Percentiles rank a stretch among this genome's conserved stretches.
phyloP scores from a whole-genome alignment of 495 filamentous ascomycete genomes.

The Penicillium longicatenatum region DNA sequence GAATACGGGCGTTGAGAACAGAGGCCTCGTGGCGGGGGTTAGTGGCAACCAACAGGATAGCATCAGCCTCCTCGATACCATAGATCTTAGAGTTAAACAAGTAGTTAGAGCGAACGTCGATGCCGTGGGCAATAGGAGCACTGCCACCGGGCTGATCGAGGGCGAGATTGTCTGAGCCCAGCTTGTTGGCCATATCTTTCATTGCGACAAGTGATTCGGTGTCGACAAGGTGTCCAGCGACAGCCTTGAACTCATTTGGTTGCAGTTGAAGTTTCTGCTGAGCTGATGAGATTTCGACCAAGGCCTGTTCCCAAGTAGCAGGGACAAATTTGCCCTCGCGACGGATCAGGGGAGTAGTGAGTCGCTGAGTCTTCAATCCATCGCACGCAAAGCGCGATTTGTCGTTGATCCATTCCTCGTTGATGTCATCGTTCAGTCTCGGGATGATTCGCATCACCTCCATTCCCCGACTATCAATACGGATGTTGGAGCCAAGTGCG shows the following conservation, averaged over 20 bases:
- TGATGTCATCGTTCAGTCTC: constrained; percentile 93
- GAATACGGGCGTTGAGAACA: constrained; percentile 90
- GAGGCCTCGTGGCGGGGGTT: constrained; percentile 95
- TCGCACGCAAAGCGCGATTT: constrained; percentile 97
- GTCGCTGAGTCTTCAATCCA: constrained; percentile 90
- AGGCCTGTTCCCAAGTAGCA: constrained; percentile 89
- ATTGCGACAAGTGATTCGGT: constrained; percentile 91
- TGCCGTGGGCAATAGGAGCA: constrained; percentile 83
- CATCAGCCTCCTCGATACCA: constrained; percentile 91
- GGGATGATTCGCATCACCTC: constrained; percentile 95
- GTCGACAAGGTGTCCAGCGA: constrained; percentile 89
- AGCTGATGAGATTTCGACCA: constrained; percentile 79
- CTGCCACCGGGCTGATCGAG: constrained; percentile 86
- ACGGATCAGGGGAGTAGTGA: constrained; percentile 90
- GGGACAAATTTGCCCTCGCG: constrained; percentile 86
- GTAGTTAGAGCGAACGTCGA: constrained; percentile 93
- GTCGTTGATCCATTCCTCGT: constrained; percentile 99
- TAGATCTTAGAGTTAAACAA: constrained; percentile 93
- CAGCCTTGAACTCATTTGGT: constrained; percentile 91
- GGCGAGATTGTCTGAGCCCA: constrained; percentile 93
- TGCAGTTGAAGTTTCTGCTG: constrained; percentile 74
- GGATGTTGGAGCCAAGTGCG: constrained; percentile 89
- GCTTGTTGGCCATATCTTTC: constrained; percentile 94
- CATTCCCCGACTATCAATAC: constrained; percentile 88
- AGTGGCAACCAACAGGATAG: constrained; percentile 87